Percentiles rank a stretch among this genome's conserved stretches.
These are phyloP conservation scores for Ceratobasidium papillatum DNA, from an alignment of 1,284 basidiomycete genomes.

Conservation along the genomic window DNA sequence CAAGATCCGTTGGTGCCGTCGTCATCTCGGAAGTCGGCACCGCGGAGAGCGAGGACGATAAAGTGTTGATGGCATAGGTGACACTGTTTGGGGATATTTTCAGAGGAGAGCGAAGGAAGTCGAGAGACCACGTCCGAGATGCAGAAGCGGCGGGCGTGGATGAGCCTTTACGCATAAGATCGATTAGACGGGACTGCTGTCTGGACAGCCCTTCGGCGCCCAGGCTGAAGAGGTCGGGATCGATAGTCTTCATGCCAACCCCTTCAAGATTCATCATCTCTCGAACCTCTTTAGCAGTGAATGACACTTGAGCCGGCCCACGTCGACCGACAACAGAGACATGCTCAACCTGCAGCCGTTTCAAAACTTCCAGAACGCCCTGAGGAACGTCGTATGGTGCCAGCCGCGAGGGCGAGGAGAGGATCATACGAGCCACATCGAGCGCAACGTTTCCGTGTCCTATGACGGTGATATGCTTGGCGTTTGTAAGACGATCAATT, in stretches of 20 bases:
- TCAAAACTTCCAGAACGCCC: conserved; percentile 75
- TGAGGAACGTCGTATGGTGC: conserved; percentile 82
- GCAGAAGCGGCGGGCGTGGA: conserved; percentile 53
- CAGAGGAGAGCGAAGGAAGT: conserved; percentile 80
- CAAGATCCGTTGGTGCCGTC: conserved; percentile 71
- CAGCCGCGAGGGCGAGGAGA: conserved; percentile 71
- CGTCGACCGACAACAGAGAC: conserved; percentile 88
- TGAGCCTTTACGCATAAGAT: conserved; percentile 75
- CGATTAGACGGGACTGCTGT: conserved; percentile 72
- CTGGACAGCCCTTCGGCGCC: conserved; percentile 59
- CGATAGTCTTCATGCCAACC: conserved; percentile 71
- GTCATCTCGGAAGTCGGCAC: conserved; percentile 68
- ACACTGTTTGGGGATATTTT: conserved; percentile 51
- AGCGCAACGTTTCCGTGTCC: conserved; percentile 97
- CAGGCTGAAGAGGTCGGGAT: conserved; percentile 53
- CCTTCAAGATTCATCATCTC: conserved; percentile 86
- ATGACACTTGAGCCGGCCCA: conserved; percentile 89
- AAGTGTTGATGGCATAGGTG: conserved; percentile 55
- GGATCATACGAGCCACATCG: conserved; percentile 91
- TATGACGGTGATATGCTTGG: conserved; percentile 81
- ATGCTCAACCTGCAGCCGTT: conserved; percentile 70
- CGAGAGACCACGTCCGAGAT: conserved; percentile 77
- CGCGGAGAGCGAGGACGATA: conserved; percentile 64
- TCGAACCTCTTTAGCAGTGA: conserved; percentile 93
- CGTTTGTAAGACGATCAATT: conserved; percentile 67